Evolutionary conservation across 345 rosid genomes (phyloP).

Genomic region (Atalantia buxifolia): DNA sequence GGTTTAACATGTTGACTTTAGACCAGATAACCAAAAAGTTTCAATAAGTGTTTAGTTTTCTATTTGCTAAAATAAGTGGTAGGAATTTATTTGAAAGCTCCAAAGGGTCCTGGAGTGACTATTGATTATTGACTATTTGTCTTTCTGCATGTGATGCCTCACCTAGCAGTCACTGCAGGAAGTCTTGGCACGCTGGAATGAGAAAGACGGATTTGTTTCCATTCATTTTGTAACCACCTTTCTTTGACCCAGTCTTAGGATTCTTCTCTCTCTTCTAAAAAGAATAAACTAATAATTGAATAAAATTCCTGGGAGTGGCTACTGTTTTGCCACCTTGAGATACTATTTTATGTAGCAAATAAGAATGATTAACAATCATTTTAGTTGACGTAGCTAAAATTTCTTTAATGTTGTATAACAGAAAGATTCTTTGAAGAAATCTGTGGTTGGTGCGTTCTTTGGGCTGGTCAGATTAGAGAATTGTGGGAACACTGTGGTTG

Average conservation of each 20-base stretch:
- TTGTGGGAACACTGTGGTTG: not conserved
- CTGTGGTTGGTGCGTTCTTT: conserved; percentile 2
- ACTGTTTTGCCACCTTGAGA: not conserved
- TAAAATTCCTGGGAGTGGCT: not conserved
- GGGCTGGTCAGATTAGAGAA: not conserved
- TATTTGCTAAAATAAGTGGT: conserved; percentile 1
- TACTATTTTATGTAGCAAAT: not conserved
- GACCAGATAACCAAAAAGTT: not conserved
- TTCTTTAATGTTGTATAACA: not conserved
- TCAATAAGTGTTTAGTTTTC: not conserved
- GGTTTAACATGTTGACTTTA: not conserved
- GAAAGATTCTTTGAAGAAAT: conserved; percentile 6
- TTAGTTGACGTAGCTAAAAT: not conserved
- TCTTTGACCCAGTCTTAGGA: conserved; percentile 14
- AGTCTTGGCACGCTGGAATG: conserved; percentile 19
- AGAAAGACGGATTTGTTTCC: conserved; percentile 15
- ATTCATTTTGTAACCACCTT: conserved; percentile 8
- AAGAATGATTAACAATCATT: not conserved
- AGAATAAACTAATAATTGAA: not conserved
- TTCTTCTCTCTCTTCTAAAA: not conserved
- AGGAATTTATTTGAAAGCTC: conserved; percentile 1
- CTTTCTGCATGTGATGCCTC: not conserved
- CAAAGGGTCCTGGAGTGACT: not conserved
- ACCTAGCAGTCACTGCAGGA: not conserved
- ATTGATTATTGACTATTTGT: not conserved